Base-by-base conservation (phyloP, 768 basidiomycete species). In the Leccinum subtestaceum region DNA sequence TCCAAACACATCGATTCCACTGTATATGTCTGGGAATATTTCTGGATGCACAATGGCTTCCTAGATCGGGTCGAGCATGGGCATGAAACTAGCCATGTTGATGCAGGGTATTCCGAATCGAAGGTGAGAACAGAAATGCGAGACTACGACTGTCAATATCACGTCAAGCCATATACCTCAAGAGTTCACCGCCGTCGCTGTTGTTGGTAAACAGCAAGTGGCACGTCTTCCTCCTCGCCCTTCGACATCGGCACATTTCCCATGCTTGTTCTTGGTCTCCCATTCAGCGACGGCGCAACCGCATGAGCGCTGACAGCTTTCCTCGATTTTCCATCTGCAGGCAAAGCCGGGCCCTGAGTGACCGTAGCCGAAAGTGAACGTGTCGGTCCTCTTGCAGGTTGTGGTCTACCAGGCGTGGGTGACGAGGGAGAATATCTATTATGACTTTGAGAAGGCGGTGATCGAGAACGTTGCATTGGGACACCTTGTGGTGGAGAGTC, bases 171-270 rank as follows among this genome's bases (percentile, higher is more conserved):
- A 55, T 25, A 38, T 56, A 70, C 71, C 62, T 61, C 29, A 10
- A 32, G 31, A 21, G 25, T 60, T 70, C 53, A 69, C 79, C 73
- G 84, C 67, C 85, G 79, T 65, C 83, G 85, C 68, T 87, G 89
- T 67, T 88, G 88, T 71, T 91, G 89, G 80, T 85, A 91, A 57
- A 90, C 72, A 19, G 91, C 89, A 51, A 93, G 76, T 19, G 91
- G 91, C 40, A 91, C 75, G 67, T 93, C 91, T 68, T 93, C 91
- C 67, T 92, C 90, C 67, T 90, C 88, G 27, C 73, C 63, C 52
- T 69, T 72, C 12, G 68, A 58, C 32, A 65, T 40, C 21, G 65
- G 57, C n/a, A 73, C 70, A 54, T 81, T 77, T 38, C 67, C 70
- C 8, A 62, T 27, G 53, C 76, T 75, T 29, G 77, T 75, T 65